Evolutionary conservation across 2,329 filamentous ascomycete species (phyloP).

Genomic region (Cytospora leucostoma): DNA sequence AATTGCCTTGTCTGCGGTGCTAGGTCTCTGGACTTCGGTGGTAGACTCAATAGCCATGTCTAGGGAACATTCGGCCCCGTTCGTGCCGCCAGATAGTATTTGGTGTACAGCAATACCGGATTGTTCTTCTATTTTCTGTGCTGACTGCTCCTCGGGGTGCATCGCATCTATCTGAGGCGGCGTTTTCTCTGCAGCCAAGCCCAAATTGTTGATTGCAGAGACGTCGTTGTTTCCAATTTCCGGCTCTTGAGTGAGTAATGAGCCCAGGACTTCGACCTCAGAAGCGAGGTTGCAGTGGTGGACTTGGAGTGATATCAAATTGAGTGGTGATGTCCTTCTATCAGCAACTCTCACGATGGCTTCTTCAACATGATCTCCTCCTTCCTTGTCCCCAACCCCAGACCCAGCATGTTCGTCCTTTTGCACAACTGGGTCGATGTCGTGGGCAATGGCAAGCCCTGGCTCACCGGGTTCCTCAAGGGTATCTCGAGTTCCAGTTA

Average conservation of each 20-base stretch:
- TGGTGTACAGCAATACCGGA: constrained; percentile 8
- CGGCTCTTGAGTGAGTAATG: background rate
- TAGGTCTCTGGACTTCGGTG: constrained; percentile 3
- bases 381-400: constrained; percentile 20
- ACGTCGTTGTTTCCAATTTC: background rate
- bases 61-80: background rate
- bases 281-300: background rate
- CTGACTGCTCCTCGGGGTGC: background rate
- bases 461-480: constrained; percentile 25
- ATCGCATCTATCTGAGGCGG: background rate
- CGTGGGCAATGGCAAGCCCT: constrained; percentile 20
- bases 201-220: constrained; percentile 1
- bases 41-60: background rate
- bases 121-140: background rate
- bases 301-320: constrained; percentile 1
- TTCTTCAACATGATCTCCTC: constrained; percentile 26
- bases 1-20: constrained; percentile 8
- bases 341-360: constrained; percentile 25
- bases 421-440: constrained; percentile 25
- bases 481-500: constrained; percentile 28
- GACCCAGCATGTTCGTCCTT: constrained; percentile 22
- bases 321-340: constrained; percentile 20
- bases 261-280: constrained; percentile 4
- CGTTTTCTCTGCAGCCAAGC: background rate
- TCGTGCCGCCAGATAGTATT: background rate